Conservation (phyloP, 495 filamentous ascomycete species). For the Tirmania nivea region DNA sequence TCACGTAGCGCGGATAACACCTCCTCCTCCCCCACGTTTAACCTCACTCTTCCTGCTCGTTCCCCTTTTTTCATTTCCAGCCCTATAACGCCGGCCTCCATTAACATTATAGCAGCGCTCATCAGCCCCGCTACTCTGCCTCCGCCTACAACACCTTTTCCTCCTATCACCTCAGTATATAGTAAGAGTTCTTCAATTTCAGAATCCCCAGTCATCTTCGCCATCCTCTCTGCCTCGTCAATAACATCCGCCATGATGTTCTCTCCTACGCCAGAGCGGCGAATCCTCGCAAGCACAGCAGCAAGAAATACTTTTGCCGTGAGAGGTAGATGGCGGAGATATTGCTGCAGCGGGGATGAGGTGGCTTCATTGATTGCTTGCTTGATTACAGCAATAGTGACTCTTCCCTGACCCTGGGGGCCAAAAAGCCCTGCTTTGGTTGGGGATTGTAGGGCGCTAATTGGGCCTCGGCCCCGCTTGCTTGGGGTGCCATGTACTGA, state of each 20-base stretch:
- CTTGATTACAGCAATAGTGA: conserved; percentile 83
- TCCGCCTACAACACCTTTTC: conserved; percentile 8
- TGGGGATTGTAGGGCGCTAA: conserved; percentile 3
- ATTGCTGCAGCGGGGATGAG: conserved; percentile 72
- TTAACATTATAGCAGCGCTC: conserved; percentile 53
- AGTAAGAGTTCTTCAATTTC: conserved; percentile 12
- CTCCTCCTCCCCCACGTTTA: conserved; percentile 77
- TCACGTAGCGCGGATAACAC: conserved; percentile 68
- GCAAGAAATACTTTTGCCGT: conserved; percentile 67
- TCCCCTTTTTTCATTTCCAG: conserved; percentile 61
- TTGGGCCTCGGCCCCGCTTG: conserved; percentile 4
- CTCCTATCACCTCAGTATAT: conserved; percentile 2
- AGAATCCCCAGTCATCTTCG: conserved; percentile 32
- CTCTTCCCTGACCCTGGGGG: conserved; percentile 30
- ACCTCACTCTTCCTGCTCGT: conserved; percentile 61
- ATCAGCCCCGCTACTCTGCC: conserved; percentile 46
- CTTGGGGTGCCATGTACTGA: conserved; percentile 8
- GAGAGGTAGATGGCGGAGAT: conserved; percentile 59
- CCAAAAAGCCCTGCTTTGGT: conserved; percentile 13
- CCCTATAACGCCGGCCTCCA: conserved; percentile 68
- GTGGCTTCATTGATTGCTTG: conserved; percentile 89
- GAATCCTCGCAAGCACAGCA: conserved; percentile 53
- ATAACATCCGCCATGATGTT: conserved; percentile 75
- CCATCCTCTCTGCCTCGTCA: conserved; percentile 63
- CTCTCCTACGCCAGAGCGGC: conserved; percentile 67